phyloP scores from a whole-genome alignment of 805 yeast species.

The Candida vartiovaarae region DNA sequence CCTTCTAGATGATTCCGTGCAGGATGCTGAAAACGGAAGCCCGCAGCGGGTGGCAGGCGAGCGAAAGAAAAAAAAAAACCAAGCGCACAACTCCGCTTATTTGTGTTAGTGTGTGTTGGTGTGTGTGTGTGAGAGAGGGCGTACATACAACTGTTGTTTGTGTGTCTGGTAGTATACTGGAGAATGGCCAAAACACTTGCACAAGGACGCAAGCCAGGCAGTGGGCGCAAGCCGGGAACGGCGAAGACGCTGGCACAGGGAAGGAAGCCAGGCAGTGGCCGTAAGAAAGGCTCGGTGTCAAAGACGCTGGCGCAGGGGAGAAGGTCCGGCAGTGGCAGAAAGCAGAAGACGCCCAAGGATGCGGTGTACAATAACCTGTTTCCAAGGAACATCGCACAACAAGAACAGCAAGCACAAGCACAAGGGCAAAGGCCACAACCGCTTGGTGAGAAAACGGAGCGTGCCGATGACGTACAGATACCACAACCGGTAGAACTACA shows the following conservation, averaged over 20 bases:
- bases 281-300: slow-evolving; percentile 21
- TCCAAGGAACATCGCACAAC: not conserved
- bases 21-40: too few relatives aligned
- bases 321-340: slow-evolving; percentile 22
- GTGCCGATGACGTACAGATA: too few relatives aligned
- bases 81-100: not conserved
- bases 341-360: slow-evolving; percentile 9
- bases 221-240: slow-evolving; percentile 24
- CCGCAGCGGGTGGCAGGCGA: too few relatives aligned
- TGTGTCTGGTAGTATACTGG: too few relatives aligned
- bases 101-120: not conserved
- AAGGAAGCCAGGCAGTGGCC: slow-evolving; percentile 23
- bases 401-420: not conserved
- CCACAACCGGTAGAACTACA: not conserved
- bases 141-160: too few relatives aligned
- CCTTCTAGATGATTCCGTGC: too few relatives aligned
- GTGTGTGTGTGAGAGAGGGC: too few relatives aligned
- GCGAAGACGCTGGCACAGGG: slow-evolving; percentile 24
- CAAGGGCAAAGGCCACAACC: not conserved
- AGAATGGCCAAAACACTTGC: slow-evolving; percentile 24
- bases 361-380: not conserved
- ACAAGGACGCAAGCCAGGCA: slow-evolving; percentile 24
- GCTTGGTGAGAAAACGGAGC: too few relatives aligned
- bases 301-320: slow-evolving; percentile 22
- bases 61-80: too few relatives aligned